Base-by-base conservation (phyloP, 768 basidiomycete species). In the Kwoniella sp. region DNA sequence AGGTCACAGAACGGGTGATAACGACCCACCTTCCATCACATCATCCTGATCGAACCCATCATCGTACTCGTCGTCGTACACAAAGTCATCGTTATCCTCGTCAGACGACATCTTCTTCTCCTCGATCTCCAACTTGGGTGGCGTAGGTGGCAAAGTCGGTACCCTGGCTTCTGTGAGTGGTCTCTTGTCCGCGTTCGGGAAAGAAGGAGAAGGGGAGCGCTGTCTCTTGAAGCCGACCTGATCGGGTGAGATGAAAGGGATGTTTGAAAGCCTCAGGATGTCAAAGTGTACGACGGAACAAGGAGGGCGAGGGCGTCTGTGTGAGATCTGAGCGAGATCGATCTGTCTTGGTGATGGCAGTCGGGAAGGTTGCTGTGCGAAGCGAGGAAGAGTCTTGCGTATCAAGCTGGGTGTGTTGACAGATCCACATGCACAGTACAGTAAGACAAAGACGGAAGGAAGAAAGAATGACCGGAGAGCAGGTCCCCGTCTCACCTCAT, bases 101-200 rank as follows among this genome's bases (percentile, higher is more conserved):
- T 60, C 60, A 2, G 59, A 65, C 56, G 71, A 73, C 70, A 63
- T 73, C 28, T n/a, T 36, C 51, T 45, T 34, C 44, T 56, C 22
- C 56, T 56, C 56, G 31, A 43, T 10, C 50, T 52, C 59, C 37
- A 46, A 9, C 54, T 57, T 45, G 42, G 53, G 53, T 32, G 49
- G 44, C 22, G 56, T 53, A 33, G 36, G 38, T 33, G 57, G 57
- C 31, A 46, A 33, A 15, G 40, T 17, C 12, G 20, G 4, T 37
- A 47, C 53, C 27, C 28, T 23, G 14, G 33, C 39, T 25, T 34
- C 22, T 27, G 38, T 39, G 22, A 32, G 34, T 22, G 34, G 26
- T n/a, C 45, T 56, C 26, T 33, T 19, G 31, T 40, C 26, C 9
- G 17, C 15, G 4, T 20, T 49, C 36, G 7, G 2, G 11, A 10